Conservation (phyloP, 1,284 basidiomycete genomes). For the Lentinus polychrous region DNA sequence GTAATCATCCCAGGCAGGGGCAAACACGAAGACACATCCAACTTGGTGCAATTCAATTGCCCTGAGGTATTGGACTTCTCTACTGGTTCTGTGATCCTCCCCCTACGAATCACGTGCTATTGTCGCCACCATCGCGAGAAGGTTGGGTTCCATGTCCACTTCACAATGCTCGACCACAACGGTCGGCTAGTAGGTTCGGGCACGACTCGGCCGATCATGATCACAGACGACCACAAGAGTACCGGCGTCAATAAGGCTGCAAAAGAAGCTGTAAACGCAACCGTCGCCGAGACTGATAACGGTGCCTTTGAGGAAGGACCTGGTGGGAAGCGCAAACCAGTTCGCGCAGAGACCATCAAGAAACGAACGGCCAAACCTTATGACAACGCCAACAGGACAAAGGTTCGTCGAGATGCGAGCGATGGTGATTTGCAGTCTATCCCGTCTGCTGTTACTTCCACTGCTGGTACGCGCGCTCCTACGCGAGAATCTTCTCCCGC, state of each 20-base stretch:
- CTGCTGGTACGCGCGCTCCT: conserved; percentile 18
- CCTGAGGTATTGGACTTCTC: conserved; percentile 88
- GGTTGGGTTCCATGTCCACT: conserved; percentile 89
- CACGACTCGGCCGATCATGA: conserved; percentile 91
- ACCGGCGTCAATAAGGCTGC: conserved; percentile 32
- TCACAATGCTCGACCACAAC: conserved; percentile 78
- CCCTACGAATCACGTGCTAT: conserved; percentile 96
- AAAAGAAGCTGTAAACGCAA: conserved; percentile 16
- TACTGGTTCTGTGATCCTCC: conserved; percentile 82
- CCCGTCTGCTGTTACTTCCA: conserved; percentile 22
- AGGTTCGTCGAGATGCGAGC: conserved; percentile 24
- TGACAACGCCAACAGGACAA: conserved; percentile 16
- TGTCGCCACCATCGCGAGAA: conserved; percentile 99
- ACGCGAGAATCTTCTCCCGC: conserved; percentile 25
- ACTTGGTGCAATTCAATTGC: conserved; percentile 95
- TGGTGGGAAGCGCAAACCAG: conserved; percentile 22
- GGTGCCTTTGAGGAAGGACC: conserved; percentile 31
- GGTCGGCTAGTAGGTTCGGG: conserved; percentile 83
- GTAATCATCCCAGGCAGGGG: conserved; percentile 33
- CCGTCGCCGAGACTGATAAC: conserved; percentile 16
- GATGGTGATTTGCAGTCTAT: conserved; percentile 24
- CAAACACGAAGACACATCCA: conserved; percentile 67
- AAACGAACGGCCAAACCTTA: conserved; percentile 28
- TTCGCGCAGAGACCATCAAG: conserved; percentile 23
- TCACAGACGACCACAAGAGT: conserved; percentile 98